Evolutionary conservation across 441 rosid species (phyloP).

Genomic region (Metrosideros polymorpha): DNA sequence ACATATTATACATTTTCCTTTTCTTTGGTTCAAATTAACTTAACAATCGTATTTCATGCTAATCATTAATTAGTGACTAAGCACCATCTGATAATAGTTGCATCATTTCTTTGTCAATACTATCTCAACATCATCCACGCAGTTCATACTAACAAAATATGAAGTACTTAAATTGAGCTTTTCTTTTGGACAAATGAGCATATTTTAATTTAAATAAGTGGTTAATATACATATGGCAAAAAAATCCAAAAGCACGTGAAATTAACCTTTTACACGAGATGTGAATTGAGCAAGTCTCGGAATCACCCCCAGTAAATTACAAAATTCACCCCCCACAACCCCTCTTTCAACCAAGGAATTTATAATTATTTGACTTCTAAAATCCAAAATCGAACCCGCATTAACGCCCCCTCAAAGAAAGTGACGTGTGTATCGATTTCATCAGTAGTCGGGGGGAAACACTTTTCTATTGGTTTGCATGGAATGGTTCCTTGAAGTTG

Average conservation of each 20-base stretch:
- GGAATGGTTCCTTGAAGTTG: background rate
- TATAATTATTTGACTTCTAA: background rate
- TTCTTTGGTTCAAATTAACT: background rate
- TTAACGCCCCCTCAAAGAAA: background rate
- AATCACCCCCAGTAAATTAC: background rate
- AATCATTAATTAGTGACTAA: background rate
- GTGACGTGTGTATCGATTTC: background rate
- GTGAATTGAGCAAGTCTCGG: background rate
- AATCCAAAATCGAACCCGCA: background rate
- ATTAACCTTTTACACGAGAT: background rate
- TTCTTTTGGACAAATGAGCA: too few species aligned
- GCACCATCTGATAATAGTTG: accelerated
- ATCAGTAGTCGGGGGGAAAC: background rate
- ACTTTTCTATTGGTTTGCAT: background rate
- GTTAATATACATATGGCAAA: too few species aligned
- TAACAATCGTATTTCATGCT: background rate
- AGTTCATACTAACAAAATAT: background rate
- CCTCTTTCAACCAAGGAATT: background rate
- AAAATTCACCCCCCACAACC: background rate
- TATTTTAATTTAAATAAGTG: too few species aligned
- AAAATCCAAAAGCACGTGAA: background rate
- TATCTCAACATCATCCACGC: background rate
- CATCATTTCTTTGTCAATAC: background rate
- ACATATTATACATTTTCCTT: background rate
- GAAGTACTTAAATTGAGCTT: too few species aligned